Evolutionary conservation across 1,284 basidiomycete species (phyloP).

Genomic region (Melampsora americana): DNA sequence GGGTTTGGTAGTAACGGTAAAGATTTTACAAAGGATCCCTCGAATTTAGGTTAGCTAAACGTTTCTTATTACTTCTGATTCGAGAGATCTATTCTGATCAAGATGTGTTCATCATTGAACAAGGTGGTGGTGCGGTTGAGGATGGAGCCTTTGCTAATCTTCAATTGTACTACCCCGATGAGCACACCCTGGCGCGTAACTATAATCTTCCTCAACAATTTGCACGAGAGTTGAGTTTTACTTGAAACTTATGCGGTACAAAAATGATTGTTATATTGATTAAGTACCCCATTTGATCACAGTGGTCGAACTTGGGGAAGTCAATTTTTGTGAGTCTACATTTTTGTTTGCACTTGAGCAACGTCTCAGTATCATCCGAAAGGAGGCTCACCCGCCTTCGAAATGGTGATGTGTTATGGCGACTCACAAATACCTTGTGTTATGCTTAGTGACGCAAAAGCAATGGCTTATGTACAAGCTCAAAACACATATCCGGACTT

Average conservation of each 20-base stretch:
- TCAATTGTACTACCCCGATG: constrained; percentile 32
- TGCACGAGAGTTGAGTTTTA: background rate
- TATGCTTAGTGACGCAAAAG: constrained; percentile 7
- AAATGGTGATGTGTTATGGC: background rate
- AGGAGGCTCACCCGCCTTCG: background rate
- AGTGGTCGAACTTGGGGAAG: constrained; percentile 38
- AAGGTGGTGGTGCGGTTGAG: constrained; percentile 19
- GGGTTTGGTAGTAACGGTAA: constrained; percentile 35
- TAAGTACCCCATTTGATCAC: background rate
- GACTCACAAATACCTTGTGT: background rate
- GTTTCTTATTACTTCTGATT: background rate
- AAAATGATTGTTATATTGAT: background rate
- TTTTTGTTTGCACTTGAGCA: background rate
- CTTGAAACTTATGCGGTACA: background rate
- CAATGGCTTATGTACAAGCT: constrained; percentile 1
- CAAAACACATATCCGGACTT: constrained; percentile 17
- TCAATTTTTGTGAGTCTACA: constrained; percentile 38
- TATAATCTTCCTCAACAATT: constrained; percentile 36
- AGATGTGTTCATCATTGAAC: too few species aligned
- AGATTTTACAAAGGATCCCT: constrained; percentile 16
- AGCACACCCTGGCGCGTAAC: constrained; percentile 31
- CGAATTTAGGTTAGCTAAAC: constrained; percentile 14
- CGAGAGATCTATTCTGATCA: background rate
- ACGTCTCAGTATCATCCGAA: background rate
- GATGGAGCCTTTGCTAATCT: constrained; percentile 41